These are phyloP conservation scores for Phlebopus sp. DNA, from an alignment of 1,284 basidiomycete genomes.

Conservation along the genomic window DNA sequence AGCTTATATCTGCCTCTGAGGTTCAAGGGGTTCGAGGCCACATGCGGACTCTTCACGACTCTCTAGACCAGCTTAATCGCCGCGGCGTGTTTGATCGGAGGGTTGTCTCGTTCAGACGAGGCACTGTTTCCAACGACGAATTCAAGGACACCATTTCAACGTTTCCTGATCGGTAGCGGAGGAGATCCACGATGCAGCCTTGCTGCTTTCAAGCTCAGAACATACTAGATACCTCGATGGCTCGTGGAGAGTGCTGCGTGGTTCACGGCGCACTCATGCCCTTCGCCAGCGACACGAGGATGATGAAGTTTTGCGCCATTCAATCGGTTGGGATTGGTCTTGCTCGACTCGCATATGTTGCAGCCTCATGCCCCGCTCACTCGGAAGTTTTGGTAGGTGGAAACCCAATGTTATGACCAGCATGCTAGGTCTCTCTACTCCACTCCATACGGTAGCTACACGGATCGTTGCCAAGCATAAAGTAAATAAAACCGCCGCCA, in stretches of 20 bases:
- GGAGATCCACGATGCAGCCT: conserved; percentile 25
- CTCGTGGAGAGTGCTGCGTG: conserved; percentile 11
- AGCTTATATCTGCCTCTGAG: conserved; percentile 18
- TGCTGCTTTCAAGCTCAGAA: conserved; percentile 14
- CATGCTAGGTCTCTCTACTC: conserved; percentile 19
- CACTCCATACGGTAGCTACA: conserved; percentile 4
- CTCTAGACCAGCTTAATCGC: background rate
- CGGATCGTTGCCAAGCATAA: conserved; percentile 7
- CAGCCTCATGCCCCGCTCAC: conserved; percentile 2
- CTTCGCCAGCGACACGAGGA: conserved; percentile 1
- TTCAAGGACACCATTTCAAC: conserved; percentile 17
- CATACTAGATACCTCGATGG: background rate
- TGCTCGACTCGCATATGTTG: background rate
- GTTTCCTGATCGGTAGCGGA: conserved; percentile 29
- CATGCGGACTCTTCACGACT: conserved; percentile 18
- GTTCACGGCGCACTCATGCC: conserved; percentile 20
- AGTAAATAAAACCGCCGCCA: conserved; percentile 15
- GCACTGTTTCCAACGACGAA: background rate
- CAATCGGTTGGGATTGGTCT: background rate
- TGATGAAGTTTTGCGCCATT: conserved; percentile 6
- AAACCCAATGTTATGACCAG: conserved; percentile 2
- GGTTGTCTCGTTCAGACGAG: conserved; percentile 15
- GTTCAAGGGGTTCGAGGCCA: background rate
- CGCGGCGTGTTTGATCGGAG: conserved; percentile 2
- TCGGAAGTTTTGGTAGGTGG: conserved; percentile 2